These are phyloP conservation scores for Leccinum fibrillosum DNA, from an alignment of 768 basidiomycete species.

Conservation along the genomic window DNA sequence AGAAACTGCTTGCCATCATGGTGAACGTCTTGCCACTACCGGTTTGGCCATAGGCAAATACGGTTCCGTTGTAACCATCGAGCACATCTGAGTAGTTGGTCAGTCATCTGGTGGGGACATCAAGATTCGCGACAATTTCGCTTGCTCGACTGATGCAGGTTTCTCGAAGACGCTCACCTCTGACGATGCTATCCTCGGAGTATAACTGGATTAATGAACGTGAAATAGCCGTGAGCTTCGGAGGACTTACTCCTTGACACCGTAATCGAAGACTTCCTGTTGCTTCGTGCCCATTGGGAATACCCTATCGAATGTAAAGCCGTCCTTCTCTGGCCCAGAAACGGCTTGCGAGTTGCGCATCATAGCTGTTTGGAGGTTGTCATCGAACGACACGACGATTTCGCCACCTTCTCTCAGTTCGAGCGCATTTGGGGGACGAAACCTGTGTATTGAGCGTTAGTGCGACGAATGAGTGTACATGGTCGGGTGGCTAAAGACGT, in stretches of 20 bases:
- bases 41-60: conserved; percentile 97
- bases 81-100: conserved; percentile 72
- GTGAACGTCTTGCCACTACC: conserved; percentile 97
- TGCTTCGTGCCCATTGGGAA: conserved; percentile 92
- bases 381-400: conserved; percentile 86
- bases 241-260: conserved; percentile 85
- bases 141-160: conserved; percentile 1
- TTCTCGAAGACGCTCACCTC: conserved; percentile 50
- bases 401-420: conserved; percentile 86
- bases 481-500: conserved; percentile 32
- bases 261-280: conserved; percentile 95
- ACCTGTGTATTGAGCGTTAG: conserved; percentile 45
- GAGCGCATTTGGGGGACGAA: conserved; percentile 92
- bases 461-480: neutral
- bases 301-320: conserved; percentile 96
- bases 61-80: conserved; percentile 97
- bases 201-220: conserved; percentile 17
- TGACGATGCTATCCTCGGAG: conserved; percentile 65
- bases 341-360: conserved; percentile 67
- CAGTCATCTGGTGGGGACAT: conserved; percentile 11
- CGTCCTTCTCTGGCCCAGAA: conserved; percentile 91
- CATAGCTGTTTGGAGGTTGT: conserved; percentile 79
- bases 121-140: conserved; percentile 2
- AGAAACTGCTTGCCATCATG: conserved; percentile 77
- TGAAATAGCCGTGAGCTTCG: conserved; percentile 2